Base-by-base conservation (phyloP, 2,329 filamentous ascomycete genomes). In the Epichloe festucae region DNA sequence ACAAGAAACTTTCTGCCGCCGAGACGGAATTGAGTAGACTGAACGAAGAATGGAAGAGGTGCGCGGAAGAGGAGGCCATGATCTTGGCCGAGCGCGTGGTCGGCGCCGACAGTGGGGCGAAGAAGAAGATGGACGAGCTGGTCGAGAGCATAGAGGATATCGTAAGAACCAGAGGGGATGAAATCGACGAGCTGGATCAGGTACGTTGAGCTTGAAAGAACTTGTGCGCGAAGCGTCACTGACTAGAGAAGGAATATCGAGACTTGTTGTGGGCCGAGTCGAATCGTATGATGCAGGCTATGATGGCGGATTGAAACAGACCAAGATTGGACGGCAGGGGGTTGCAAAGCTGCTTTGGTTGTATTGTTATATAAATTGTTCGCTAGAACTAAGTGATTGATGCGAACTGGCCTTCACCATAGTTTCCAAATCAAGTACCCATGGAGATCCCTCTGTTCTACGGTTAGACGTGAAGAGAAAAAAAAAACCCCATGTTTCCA, bases 121-220 rank as follows among this genome's bases (percentile, higher is more conserved):
- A 14, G 19, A 36, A 31, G 27, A 41, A 38, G 15, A 21, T 21
- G 47, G 50, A 17, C 1, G 47, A n/a, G 17, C 52, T 62, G 17
- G 53, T 61, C 48, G 50, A 54, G 3, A 56, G 64, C n/a, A 57
- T 55, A 1, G 55, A 61, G 19, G 47, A 48, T 0, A 59, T 67
- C 12, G 56, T 58, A 2, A n/a, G 52, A 5, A 55, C 56, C 7
- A 60, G 59, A 11, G 54, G 47, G 4, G 49, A 50, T 3, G 38
- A 58, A 14, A 35, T 69, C 10, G 56, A 61, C 0, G 57, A 61
- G 2, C 56, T 67, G 35, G 63, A 68, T 17, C 54, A 56, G 53
- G 67, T 66, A 51, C 27, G 56, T 43, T 2, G 17, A 8, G 21
- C 8, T 12, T 31, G 31, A 31, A 31, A 4, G 8, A 10, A 10